These are phyloP conservation scores for Ganoderma meredithae DNA, from an alignment of 1,284 basidiomycete species.

Conservation along the genomic window DNA sequence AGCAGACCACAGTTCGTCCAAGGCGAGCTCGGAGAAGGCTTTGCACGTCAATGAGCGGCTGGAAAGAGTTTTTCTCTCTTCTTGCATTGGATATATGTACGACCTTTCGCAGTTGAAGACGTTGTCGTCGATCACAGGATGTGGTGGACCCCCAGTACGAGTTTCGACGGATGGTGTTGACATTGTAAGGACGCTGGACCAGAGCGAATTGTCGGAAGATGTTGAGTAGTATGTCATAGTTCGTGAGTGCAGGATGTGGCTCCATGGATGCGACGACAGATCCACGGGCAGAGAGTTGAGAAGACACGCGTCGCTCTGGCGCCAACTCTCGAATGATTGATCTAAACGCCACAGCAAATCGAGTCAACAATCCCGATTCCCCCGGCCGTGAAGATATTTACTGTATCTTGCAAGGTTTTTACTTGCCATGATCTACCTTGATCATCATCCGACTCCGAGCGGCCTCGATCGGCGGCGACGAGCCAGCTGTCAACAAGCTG, in stretches of 20 bases:
- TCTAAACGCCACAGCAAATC: neutral
- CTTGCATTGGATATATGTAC: neutral
- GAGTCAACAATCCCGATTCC: no score
- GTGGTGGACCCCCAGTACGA: slow-evolving; percentile 7
- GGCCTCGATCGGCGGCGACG: no score
- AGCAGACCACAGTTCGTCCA: slow-evolving; percentile 6
- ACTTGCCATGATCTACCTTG: no score
- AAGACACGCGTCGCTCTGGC: neutral
- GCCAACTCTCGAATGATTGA: neutral
- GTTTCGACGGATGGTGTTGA: neutral
- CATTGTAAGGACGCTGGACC: neutral
- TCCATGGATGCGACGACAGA: neutral
- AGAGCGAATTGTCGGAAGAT: slow-evolving; percentile 2
- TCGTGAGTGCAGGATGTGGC: neutral
- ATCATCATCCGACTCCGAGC: no score
- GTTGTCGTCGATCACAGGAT: neutral
- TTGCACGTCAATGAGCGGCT: neutral
- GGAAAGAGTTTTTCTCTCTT: neutral
- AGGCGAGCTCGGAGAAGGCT: neutral
- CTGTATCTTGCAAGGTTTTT: neutral
- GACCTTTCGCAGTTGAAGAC: neutral
- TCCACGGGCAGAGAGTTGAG: neutral
- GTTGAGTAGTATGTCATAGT: slow-evolving; percentile 6
- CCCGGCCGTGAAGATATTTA: neutral
- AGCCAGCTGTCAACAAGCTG: no score